Base-by-base conservation (phyloP, 768 basidiomycete species). In the Hypholoma fasciculare region DNA sequence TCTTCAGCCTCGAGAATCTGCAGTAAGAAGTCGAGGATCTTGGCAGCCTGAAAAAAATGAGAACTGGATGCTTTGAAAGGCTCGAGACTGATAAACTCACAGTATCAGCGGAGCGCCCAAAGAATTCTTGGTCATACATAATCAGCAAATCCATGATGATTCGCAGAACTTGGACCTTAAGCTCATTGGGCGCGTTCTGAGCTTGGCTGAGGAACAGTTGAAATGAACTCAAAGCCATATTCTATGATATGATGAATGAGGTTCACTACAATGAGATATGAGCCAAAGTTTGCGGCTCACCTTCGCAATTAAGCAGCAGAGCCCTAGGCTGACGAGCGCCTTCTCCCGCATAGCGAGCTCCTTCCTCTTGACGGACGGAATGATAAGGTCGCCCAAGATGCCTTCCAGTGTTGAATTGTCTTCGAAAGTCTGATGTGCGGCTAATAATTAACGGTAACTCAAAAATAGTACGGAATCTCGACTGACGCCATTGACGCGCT, bases 81-180 rank as follows among this genome's bases (percentile, higher is more conserved):
- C 20, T 23, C 38, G 36, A 49, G 17, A 59, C 23, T 34, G 19
- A 7, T 19, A 26, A 20, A 66, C 79, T 59, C 40, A 81, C 80
- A 20, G 77, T 74, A 37, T 79, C 79, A 67, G 69, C 78, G 38
- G 63, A 76, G 16, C 78, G 75, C 23, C 80, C 80, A 60, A 91
- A 78, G 69, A 94, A 90, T 56, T 89, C 88, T 47, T 82, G 79
- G 59, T 95, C 94, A 63, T 98, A 92, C 54, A 96, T 86, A 80
- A 97, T 87, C 63, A 98, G 72, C 53, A 97, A 75, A 69, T 98
- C 96, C 66, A 98, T 94, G 14, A 97, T 78, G 52, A 95, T 84
- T 67, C 95, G 89, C 42, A 97, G 75, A 1, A 94, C 86, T 58
- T 88, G 86, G 30, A 89, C 73, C 71, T 88, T 89, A 58, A 97